Evolutionary conservation across 1,139 yeast genomes (phyloP).

Genomic region (Yamadazyma triangularis): DNA sequence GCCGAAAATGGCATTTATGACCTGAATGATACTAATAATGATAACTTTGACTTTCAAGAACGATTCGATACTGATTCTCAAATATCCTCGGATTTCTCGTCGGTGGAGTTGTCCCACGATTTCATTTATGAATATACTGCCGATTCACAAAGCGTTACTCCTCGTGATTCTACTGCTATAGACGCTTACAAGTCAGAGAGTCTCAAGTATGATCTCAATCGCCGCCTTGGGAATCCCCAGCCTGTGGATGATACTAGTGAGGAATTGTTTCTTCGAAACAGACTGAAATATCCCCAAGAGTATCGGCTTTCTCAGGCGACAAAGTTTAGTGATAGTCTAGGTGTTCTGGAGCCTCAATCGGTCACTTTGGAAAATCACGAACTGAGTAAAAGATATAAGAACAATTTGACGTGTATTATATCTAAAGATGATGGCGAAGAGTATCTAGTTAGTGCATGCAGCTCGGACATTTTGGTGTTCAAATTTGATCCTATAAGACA

Average conservation of each 20-base stretch:
- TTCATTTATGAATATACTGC: not conserved
- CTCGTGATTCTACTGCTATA: not conserved
- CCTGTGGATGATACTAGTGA: slow-evolving; percentile 5
- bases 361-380: slow-evolving; percentile 9
- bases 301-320: slow-evolving; percentile 7
- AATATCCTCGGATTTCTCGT: not conserved
- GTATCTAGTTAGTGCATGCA: slow-evolving; percentile 23
- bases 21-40: not conserved
- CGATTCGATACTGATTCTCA: not conserved
- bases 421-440: slow-evolving; percentile 11
- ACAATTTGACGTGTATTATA: slow-evolving; percentile 25
- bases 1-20: not conserved
- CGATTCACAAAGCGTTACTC: too few relatives aligned
- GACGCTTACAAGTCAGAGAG: not conserved
- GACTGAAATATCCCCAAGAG: too few relatives aligned
- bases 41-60: too few relatives aligned
- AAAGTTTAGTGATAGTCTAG: slow-evolving; percentile 25
- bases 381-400: slow-evolving; percentile 34
- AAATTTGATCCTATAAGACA: slow-evolving; percentile 21
- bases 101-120: not conserved
- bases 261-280: too few relatives aligned
- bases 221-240: not conserved
- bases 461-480: slow-evolving; percentile 27
- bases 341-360: slow-evolving; percentile 3
- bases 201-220: not conserved